Base-by-base conservation (phyloP, 177 flowering plant species). In the Vitis hybrid region DNA sequence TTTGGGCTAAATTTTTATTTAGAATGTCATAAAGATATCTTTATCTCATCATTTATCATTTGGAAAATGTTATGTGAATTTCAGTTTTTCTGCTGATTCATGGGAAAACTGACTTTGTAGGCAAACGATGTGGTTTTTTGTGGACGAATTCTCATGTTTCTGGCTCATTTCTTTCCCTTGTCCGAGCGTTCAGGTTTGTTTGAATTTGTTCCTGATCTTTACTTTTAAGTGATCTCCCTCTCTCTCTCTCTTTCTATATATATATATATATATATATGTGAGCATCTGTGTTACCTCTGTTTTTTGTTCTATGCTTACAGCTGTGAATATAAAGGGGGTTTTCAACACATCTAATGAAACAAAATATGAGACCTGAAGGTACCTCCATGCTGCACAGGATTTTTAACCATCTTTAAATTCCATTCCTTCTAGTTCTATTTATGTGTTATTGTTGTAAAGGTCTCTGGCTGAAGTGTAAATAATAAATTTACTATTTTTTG, bases 111-210 rank as follows among this genome's bases (percentile, higher is more conserved):
- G 57, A 69, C 10, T 70, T 72, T 76, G 55, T 75, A 95, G 99
- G 99, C 99, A 67, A 96, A 86, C 85, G 97, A 96, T 86, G 99
- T 96, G 31, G 98, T 92, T 18, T 92, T 96, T 70, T 96, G 99
- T 80, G 99, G 98, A 72, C 86, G 98, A 55, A 93, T 96, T 69
- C 94, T 96, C 56, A 96, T 86, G 95, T 96, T 96, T 75, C 86
- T 96, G 70, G 98, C 99, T 39, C 99, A 96, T 74, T 90, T 96
- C 70, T 96, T 96, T 70, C 99, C 99, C 16, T 74, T 96, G 49
- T 96, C 99, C 18, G 98, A 96, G 72, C 98, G 98, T 60, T 96
- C 99, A 80, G 99, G 99, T 93, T 26, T 73, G 12, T 55, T 61
- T 57, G 14, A 70, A 50, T 49, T 16, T 2, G 51, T 18, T 64